Conservation (phyloP, 305 asterid species). For the Fraxinus nigra region DNA sequence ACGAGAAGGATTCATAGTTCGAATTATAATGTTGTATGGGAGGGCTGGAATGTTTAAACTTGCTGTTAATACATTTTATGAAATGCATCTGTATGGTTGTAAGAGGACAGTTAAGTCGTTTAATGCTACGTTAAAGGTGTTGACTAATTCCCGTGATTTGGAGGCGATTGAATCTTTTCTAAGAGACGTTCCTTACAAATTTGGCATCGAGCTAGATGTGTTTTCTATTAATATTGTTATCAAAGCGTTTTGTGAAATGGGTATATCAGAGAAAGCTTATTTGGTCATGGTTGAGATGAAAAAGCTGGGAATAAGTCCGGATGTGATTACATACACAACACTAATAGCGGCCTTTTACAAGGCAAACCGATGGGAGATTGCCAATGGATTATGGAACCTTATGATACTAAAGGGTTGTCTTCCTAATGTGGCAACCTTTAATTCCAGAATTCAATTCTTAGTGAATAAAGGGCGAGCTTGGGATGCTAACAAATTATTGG, state of each 20-base stretch:
- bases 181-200: constrained; percentile 40
- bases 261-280: constrained; percentile 51
- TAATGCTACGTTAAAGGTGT: constrained; percentile 69
- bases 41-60: constrained; percentile 61
- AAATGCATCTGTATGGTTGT: constrained; percentile 75
- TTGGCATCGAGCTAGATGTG: constrained; percentile 47
- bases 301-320: constrained; percentile 54
- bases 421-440: constrained; percentile 73
- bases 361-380: constrained; percentile 43
- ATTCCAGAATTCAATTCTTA: constrained; percentile 72
- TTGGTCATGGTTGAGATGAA: constrained; percentile 57
- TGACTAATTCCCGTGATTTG: constrained; percentile 55
- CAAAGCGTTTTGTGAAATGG: constrained; percentile 68
- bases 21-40: constrained; percentile 76
- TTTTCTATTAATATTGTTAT: constrained; percentile 59
- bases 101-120: constrained; percentile 68
- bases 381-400: constrained; percentile 74
- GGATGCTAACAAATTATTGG: constrained; percentile 63
- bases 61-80: constrained; percentile 61
- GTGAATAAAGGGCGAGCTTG: constrained; percentile 58
- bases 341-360: constrained; percentile 68
- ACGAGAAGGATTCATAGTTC: constrained; percentile 72
- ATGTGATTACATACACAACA: constrained; percentile 70
- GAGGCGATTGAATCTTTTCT: constrained; percentile 51
- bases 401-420: constrained; percentile 65